Evolutionary conservation across 1,284 basidiomycete species (phyloP).

Genomic region (Taiwanofungus camphoratus): DNA sequence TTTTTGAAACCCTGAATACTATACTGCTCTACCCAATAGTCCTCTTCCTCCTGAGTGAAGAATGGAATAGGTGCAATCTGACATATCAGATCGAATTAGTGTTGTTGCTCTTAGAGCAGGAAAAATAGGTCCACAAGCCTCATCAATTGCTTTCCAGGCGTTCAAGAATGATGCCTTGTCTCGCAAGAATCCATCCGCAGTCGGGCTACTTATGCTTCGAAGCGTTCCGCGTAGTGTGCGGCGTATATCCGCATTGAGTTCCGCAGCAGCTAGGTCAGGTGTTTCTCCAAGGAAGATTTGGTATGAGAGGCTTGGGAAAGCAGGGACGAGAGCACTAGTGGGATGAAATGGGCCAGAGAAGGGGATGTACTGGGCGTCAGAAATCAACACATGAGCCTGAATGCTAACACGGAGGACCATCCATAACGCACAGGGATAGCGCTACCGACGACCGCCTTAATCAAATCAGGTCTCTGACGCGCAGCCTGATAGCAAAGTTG

Average conservation of each 20-base stretch:
- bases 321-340: conserved; percentile 33
- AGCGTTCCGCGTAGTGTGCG: conserved; percentile 50
- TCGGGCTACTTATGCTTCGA: conserved; percentile 44
- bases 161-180: conserved; percentile 42
- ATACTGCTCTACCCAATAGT: conserved; percentile 61
- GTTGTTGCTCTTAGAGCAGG: too few species aligned
- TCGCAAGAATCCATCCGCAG: conserved; percentile 48
- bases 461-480: conserved; percentile 54
- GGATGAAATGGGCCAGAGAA: conserved; percentile 41
- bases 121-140: conserved; percentile 30
- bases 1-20: conserved; percentile 48
- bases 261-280: conserved; percentile 40
- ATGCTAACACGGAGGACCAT: too few species aligned
- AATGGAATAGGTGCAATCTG: conserved; percentile 59
- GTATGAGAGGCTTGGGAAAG: conserved; percentile 51
- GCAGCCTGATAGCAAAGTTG: conserved; percentile 61
- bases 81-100: not conserved
- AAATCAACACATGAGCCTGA: not conserved
- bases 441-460: conserved; percentile 53
- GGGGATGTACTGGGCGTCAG: conserved; percentile 44
- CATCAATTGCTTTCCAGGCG: conserved; percentile 40
- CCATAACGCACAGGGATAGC: conserved; percentile 48
- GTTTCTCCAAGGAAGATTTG: conserved; percentile 53
- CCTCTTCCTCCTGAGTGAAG: conserved; percentile 52
- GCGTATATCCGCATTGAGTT: conserved; percentile 50